Evolutionary conservation across 1,284 basidiomycete species (phyloP), one percentile per base, ranked within the genome.

Genomic region (Trametes hirsuta): DNA sequence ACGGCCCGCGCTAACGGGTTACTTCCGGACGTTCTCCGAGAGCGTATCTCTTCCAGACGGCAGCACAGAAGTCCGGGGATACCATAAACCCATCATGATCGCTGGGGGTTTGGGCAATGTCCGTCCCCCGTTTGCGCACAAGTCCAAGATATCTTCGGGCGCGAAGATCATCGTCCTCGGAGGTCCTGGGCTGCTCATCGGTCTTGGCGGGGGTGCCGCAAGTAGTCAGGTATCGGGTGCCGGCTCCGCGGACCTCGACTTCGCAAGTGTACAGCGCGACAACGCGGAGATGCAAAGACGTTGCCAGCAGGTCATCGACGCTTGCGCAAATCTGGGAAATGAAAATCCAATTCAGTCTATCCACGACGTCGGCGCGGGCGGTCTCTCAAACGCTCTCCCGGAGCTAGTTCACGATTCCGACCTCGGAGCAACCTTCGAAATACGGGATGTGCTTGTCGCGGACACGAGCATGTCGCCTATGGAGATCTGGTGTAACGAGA

Each of bases 401-500:
- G 97, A 99, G 76, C 81, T 99, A 24, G 97, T 99, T 1, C 96
- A 98, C 74, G 97, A 99, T 74, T 92, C 94, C 3, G 87, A 84
- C 40, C 81, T 98, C 8, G 97, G 97, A 30, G 97, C 93, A 2
- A 82, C 75, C n/a, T 96, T 98, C 71, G 97, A 99, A 79, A 95
- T 99, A 69, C 83, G 97, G 18, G 93, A 98, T 68, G 88, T 99
- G 8, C 84, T 94, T 25, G 86, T 98, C 47, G 97, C 95, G 40
- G 97, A 99, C 75, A 83, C 85, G 35, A 89, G 90, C 47, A 95
- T 99, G 94, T 96, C 93, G 9, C 97, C 97, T 0, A 98, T 99
- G 95, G 97, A 98, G 79, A 98, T 99, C 62, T 99, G 97, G 97
- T 99, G 97, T 76, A 99, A 99, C 76, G 97, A 99, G 78, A 93